Base-by-base conservation (phyloP, 805 yeast genomes). In the Ogataea henricii region DNA sequence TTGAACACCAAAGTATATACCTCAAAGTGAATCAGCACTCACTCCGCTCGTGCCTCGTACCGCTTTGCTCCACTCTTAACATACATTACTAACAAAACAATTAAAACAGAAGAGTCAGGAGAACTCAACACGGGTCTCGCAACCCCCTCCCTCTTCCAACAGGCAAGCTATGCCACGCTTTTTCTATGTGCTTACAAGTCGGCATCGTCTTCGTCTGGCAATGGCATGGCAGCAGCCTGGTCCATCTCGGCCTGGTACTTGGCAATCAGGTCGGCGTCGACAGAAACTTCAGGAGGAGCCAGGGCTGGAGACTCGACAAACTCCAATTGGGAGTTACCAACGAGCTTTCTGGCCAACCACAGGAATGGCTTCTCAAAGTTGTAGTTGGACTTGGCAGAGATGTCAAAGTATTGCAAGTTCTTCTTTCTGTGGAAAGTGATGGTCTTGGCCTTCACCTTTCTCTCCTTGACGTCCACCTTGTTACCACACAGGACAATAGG, bases 341-440 rank as follows among this genome's bases (percentile, higher is more conserved):
- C 96, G 66, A 94, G 83, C 79, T 94, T 94, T 84, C 99, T 89
- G 46, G 99, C 99, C 68, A 94, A 88, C 99, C 99, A 94, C 75
- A 94, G 84, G 87, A 94, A 94, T 59, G 99, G 99, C 81, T 95
- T 94, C 81, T 94, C 99, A 67, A 94, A 94, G 83, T 94, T 95
- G 82, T 94, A 94, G 82, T 94, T 94, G 59, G 99, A 94, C 80
- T 94, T 94, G 73, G 99, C 99, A 52, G 98, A 92, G 71, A 94
- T 94, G 76, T 94, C 99, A 80, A 94, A 94, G 81, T 94, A 94
- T 79, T 94, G 99, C 74, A 94, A 82, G 81, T 94, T 94, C 85
- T 94, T 94, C 95, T 94, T 94, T 84, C 99, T 88, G 89, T 94
- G 99, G 97, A 94, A 94, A 62, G 99, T 94, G 80, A 94, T 94